Evolutionary conservation across 257 asterid genomes (phyloP).

Genomic region (Cinchona pubescens): DNA sequence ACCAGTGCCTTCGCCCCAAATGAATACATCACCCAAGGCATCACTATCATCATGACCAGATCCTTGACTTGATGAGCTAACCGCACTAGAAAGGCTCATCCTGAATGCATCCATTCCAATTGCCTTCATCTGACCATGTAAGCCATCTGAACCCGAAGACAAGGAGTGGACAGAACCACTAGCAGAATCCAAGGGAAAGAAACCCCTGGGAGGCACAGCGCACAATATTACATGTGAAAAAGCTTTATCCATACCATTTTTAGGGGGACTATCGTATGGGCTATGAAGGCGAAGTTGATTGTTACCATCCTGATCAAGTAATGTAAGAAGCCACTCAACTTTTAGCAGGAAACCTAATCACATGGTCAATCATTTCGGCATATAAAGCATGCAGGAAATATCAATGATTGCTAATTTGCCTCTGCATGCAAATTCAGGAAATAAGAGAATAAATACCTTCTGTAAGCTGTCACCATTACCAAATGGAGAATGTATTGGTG

Average conservation of each 20-base stretch:
- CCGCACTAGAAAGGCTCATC: conserved; percentile 96
- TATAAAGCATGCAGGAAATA: not conserved
- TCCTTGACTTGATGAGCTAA: conserved; percentile 96
- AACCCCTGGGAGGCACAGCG: conserved; percentile 72
- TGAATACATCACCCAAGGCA: conserved; percentile 88
- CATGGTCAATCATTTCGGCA: not conserved
- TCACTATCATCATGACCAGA: conserved; percentile 96
- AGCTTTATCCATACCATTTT: conserved; percentile 65
- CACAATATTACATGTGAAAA: conserved; percentile 67
- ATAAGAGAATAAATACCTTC: conserved; percentile 51
- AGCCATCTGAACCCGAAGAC: conserved; percentile 80
- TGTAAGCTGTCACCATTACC: conserved; percentile 67
- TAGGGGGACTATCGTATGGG: conserved; percentile 84
- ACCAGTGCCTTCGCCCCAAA: conserved; percentile 92
- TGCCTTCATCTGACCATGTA: conserved; percentile 73
- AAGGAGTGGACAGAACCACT: conserved; percentile 65
- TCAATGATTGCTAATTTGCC: conserved; percentile 7
- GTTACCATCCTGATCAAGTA: conserved; percentile 57
- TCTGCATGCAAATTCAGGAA: conserved; percentile 9
- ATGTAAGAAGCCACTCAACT: conserved; percentile 25
- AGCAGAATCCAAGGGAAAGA: conserved; percentile 74
- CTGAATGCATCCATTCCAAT: conserved; percentile 80
- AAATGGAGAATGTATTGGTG: conserved; percentile 87
- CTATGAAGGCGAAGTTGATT: conserved; percentile 74
- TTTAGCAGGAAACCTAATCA: conserved; percentile 16